Evolutionary conservation across 352 stramenopile genomes (phyloP).

Genomic region (Globisporangium canariense): DNA sequence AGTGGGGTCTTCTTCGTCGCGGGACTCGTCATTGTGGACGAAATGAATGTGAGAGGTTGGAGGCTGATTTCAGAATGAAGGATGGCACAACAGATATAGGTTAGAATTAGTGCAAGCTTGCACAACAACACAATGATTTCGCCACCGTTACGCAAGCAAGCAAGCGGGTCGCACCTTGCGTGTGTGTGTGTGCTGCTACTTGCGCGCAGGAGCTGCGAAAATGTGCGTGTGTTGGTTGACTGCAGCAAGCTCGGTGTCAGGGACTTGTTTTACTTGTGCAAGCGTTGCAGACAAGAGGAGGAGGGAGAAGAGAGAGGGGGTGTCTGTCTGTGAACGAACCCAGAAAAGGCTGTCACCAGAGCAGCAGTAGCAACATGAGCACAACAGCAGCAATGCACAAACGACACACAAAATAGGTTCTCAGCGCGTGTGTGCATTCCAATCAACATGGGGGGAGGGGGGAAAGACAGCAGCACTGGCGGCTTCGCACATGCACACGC

Average conservation of each 20-base stretch:
- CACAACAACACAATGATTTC: background rate
- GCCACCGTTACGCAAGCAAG: background rate
- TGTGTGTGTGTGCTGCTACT: background rate
- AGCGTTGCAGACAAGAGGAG: background rate
- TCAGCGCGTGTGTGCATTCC: background rate
- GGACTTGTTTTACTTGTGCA: background rate
- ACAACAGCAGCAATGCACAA: background rate
- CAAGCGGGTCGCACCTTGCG: background rate
- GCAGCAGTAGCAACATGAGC: constrained; percentile 2
- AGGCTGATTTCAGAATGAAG: background rate
- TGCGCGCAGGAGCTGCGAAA: background rate
- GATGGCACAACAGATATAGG: background rate
- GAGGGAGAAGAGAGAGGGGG: constrained; percentile 3
- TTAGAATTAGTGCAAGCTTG: background rate
- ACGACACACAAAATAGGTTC: background rate
- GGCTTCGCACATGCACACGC: background rate
- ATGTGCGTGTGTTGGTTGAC: background rate
- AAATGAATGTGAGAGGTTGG: background rate
- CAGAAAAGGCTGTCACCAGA: constrained; percentile 2
- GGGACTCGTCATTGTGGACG: constrained; percentile 20
- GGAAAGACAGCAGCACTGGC: background rate
- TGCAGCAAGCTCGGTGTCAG: background rate
- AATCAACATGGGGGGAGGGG: background rate
- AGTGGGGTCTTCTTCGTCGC: constrained; percentile 39
- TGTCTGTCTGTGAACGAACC: constrained; percentile 3